Conservation (phyloP, 176 grass and related monocot genomes). For the Oryza officinalis region DNA sequence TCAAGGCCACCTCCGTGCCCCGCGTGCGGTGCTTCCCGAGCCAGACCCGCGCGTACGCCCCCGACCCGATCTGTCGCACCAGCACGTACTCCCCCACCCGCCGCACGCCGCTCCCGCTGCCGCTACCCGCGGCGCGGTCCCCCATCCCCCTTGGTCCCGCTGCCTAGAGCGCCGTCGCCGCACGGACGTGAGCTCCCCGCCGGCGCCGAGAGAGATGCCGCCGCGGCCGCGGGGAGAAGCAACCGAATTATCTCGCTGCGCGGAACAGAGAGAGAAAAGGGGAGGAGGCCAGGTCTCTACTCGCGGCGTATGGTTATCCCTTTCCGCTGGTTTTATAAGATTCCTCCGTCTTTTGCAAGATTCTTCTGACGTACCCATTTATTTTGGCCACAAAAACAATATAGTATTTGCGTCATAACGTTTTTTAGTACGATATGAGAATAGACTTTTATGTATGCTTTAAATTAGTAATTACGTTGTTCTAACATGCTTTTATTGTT, state of each 20-base stretch:
- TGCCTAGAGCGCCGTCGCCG: conserved; percentile 5
- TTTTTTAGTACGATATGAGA: background rate
- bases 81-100: conserved; percentile 82
- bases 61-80: conserved; percentile 64
- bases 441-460: background rate
- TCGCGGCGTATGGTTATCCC: conserved; percentile 44
- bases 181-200: background rate
- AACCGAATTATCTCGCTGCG: conserved; percentile 46
- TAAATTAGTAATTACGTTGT: background rate
- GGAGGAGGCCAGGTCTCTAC: conserved; percentile 19
- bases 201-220: conserved; percentile 21
- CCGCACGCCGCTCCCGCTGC: conserved; percentile 15
- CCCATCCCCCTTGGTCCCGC: conserved; percentile 23
- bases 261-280: conserved; percentile 14
- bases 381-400: conserved; percentile 32
- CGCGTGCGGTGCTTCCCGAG: conserved; percentile 47
- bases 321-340: conserved; percentile 44
- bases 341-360: conserved; percentile 49
- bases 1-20: conserved; percentile 78
- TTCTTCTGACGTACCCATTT: conserved; percentile 36
- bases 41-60: conserved; percentile 93
- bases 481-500: background rate
- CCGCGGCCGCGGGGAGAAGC: conserved; percentile 50
- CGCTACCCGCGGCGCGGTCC: conserved; percentile 22
- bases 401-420: background rate